Evolutionary conservation across 2,329 filamentous ascomycete species (phyloP).

Genomic region (Sarocladiaceae sp.): DNA sequence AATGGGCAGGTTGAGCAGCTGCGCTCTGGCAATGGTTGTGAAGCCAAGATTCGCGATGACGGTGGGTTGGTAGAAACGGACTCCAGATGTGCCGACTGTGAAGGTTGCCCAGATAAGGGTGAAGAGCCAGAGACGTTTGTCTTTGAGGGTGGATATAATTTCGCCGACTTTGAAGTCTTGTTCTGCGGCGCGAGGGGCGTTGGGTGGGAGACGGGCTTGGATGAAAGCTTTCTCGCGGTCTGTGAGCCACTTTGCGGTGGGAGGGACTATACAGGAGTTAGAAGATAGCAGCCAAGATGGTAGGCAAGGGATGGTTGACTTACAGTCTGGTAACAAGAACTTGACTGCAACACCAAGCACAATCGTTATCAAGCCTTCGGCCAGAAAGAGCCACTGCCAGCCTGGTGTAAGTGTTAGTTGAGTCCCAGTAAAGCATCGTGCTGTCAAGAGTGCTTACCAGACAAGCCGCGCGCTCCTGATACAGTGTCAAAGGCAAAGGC

Average conservation of each 20-base stretch:
- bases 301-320: slow-evolving; percentile 11
- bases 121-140: slow-evolving; percentile 40
- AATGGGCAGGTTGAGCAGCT: slow-evolving; percentile 45
- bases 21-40: slow-evolving; percentile 41
- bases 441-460: slow-evolving; percentile 23
- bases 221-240: slow-evolving; percentile 43
- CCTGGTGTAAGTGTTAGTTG: too few relatives aligned
- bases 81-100: slow-evolving; percentile 36
- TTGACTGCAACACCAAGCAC: slow-evolving; percentile 42
- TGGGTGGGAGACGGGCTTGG: slow-evolving; percentile 39
- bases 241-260: slow-evolving; percentile 39
- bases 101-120: slow-evolving; percentile 39
- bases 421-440: slow-evolving; percentile 19
- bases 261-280: slow-evolving; percentile 35
- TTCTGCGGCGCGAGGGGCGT: slow-evolving; percentile 37
- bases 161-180: slow-evolving; percentile 35
- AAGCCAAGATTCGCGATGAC: slow-evolving; percentile 32
- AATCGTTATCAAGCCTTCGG: slow-evolving; percentile 43
- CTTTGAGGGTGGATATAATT: slow-evolving; percentile 32
- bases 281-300: slow-evolving; percentile 16
- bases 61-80: slow-evolving; percentile 38
- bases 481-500: slow-evolving; percentile 38
- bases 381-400: slow-evolving; percentile 32
- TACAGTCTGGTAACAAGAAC: slow-evolving; percentile 51
- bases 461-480: slow-evolving; percentile 28